Conservation (phyloP, 2,329 filamentous ascomycete genomes). For the Calonectria pauciramosa region DNA sequence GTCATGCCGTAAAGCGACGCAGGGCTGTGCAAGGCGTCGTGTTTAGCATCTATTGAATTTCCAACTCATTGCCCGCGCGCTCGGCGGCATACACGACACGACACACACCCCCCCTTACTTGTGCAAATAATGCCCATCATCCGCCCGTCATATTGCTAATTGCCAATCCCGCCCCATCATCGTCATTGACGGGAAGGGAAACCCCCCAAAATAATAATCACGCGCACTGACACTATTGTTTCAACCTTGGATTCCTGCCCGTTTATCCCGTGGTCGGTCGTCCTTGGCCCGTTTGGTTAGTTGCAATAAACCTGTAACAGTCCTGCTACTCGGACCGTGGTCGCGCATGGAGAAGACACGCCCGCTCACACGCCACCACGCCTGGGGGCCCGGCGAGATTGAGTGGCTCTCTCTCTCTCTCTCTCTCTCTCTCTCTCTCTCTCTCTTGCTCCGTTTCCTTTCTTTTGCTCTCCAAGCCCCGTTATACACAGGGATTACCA, state of each 20-base stretch:
- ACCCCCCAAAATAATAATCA: neutral
- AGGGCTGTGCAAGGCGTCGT: conserved; percentile 4
- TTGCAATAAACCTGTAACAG: conserved; percentile 41
- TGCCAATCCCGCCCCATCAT: neutral
- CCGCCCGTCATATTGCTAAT: neutral
- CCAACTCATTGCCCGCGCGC: neutral
- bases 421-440: no score
- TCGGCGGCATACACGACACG: neutral
- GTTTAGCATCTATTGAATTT: conserved; percentile 1
- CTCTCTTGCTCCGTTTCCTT: neutral
- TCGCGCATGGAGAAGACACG: neutral
- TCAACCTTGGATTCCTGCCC: neutral
- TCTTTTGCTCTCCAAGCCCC: neutral
- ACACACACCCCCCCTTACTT: neutral
- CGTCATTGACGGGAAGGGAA: neutral
- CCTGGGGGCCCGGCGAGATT: neutral
- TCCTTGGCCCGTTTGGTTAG: neutral
- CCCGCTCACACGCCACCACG: neutral
- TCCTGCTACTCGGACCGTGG: conserved; percentile 35
- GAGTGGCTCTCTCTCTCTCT: neutral
- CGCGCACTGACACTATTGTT: conserved; percentile 8
- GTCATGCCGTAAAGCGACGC: neutral
- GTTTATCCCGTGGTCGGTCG: neutral
- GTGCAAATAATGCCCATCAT: neutral
- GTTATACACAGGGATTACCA: conserved; percentile 4